These are phyloP conservation scores for Penicillium sp. DNA, from an alignment of 2,329 filamentous ascomycete genomes.

Conservation along the genomic window DNA sequence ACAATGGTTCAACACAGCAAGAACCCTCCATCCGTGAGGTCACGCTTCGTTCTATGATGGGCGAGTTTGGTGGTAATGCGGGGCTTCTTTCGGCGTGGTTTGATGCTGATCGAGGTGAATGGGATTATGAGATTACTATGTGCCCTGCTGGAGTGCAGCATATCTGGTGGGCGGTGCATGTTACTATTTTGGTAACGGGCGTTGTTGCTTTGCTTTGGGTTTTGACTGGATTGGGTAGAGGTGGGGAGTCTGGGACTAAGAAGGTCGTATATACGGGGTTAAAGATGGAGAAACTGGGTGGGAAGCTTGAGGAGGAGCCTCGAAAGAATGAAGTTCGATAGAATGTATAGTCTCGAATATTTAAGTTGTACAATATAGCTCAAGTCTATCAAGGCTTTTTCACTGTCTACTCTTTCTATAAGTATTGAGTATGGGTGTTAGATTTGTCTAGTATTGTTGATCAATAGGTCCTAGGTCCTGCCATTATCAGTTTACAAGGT, in stretches of 20 bases:
- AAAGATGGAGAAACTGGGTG: background rate
- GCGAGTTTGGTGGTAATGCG: conserved; percentile 87
- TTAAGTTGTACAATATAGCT: background rate
- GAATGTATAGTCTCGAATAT: background rate
- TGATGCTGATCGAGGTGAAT: conserved; percentile 64
- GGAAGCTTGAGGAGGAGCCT: background rate
- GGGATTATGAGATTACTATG: conserved; percentile 76
- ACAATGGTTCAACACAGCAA: background rate
- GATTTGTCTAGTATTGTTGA: too few species aligned
- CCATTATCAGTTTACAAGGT: too few species aligned
- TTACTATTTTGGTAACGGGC: conserved; percentile 60
- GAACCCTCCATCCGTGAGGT: conserved; percentile 69
- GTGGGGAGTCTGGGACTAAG: background rate
- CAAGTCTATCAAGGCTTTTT: too few species aligned
- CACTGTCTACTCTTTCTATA: too few species aligned
- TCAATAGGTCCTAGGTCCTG: background rate
- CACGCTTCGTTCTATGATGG: conserved; percentile 98
- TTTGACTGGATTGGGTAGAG: conserved; percentile 3
- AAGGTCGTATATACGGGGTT: background rate
- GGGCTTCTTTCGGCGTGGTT: conserved; percentile 90
- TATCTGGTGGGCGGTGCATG: conserved; percentile 89
- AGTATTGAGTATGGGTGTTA: too few species aligned
- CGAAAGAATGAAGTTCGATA: background rate
- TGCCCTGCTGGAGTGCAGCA: conserved; percentile 84
- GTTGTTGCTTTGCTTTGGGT: conserved; percentile 31